Percentiles rank a stretch among this genome's conserved stretches.
phyloP scores from a whole-genome alignment of 2,329 filamentous ascomycete genomes.

The Ophiostoma triangulosporum region DNA sequence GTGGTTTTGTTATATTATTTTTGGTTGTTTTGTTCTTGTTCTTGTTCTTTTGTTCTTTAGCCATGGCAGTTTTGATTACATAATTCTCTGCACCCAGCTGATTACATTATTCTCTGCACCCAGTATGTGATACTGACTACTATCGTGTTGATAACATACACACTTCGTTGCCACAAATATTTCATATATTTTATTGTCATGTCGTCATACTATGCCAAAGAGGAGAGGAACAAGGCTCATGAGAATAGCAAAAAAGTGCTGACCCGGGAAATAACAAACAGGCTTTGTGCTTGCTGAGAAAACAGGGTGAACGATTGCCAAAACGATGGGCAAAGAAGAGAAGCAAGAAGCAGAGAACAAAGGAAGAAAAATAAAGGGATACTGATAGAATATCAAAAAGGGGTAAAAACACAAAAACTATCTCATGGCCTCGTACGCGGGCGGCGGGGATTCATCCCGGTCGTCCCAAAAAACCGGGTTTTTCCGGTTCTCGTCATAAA shows the following conservation, averaged over 20 bases:
- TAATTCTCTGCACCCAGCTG: no score
- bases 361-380: neutral
- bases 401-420: constrained; percentile 1
- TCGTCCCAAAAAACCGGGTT: constrained; percentile 40
- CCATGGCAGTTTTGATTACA: no score
- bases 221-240: neutral
- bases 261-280: neutral
- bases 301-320: neutral
- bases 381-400: neutral
- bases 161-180: no score
- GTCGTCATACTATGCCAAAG: constrained; percentile 1
- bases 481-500: constrained; percentile 70
- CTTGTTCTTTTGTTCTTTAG: no score
- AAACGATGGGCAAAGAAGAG: neutral
- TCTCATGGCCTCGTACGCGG: constrained; percentile 39
- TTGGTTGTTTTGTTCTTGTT: no score
- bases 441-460: constrained; percentile 43
- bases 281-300: neutral
- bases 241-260: neutral
- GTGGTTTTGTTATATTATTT: no score
- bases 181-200: neutral
- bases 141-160: no score
- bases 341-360: constrained; percentile 4
- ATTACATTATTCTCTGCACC: no score
- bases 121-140: no score